Evolutionary conservation across 2,329 filamentous ascomycete genomes (phyloP), one percentile per base, ranked within the genome.

Genomic region (Phialocephala sp.): DNA sequence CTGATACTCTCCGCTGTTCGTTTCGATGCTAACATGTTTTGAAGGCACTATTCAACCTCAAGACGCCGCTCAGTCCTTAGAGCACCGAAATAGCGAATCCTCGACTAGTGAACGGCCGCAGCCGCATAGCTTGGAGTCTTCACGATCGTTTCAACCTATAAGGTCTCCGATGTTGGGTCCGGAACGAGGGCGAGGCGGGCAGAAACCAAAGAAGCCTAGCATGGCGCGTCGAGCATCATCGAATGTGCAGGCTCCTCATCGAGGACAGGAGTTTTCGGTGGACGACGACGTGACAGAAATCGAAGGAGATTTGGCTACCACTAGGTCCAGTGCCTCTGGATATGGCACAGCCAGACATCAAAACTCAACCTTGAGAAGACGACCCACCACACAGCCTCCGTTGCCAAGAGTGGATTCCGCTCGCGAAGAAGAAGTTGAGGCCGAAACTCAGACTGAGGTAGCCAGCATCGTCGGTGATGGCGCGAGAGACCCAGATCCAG

Each of bases 271-370:
- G 66, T 98, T 97, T 79, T 97, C 94, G 0, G 92, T 92, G 57
- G 94, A 98, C 76, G 94, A 98, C 77, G 93, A 93, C 74, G 83
- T 89, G 27, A 85, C 88, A 69, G 94, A 97, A 78, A 88, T 97
- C 22, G 89, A 92, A 74, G 86, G 87, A 68, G 91, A 93, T 73
- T 79, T 79, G 54, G 81, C 77, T 66, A 81, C 84, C 18, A 60
- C 60, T 47, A 63, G 59, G n/a, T 52, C 59, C 70, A 81, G 86
- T 45, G 72, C 76, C 11, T 76, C 79, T 47, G 77, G 78, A 62
- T 75, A 70, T 74, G 59, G 77, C 74, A 55, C 80, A 70, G 63
- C 83, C 75, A 76, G 84, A 75, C 78, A 82, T 69, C 81, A 82
- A 71, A 77, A 82, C 27, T 72, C 84, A 24, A 86, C 83, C 1